phyloP scores from a whole-genome alignment of 352 stramenopile genomes.

The Halophytophthora polymorphica region DNA sequence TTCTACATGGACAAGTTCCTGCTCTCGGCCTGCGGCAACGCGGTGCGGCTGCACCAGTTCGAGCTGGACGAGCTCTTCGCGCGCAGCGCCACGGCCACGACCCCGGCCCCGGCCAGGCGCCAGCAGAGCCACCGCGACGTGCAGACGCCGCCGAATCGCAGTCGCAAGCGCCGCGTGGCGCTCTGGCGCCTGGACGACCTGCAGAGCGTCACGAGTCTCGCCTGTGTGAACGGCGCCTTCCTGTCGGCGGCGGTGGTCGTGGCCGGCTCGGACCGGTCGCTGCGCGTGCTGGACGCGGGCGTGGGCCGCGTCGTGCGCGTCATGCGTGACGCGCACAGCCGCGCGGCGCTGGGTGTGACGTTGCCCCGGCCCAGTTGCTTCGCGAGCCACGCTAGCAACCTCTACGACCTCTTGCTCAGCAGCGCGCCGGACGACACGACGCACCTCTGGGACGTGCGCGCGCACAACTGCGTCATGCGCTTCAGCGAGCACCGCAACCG shows the following conservation, averaged over 20 bases:
- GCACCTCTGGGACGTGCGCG: constrained; percentile 85
- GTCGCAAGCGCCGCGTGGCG: constrained; percentile 60
- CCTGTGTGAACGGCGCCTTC: constrained; percentile 79
- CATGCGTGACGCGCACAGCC: constrained; percentile 59
- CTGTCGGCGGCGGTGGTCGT: constrained; percentile 74
- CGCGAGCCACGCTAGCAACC: constrained; percentile 64
- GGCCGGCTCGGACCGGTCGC: constrained; percentile 69
- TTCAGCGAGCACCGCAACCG: constrained; percentile 85
- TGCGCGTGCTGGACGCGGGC: constrained; percentile 74
- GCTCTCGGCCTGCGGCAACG: constrained; percentile 60
- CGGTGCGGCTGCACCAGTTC: constrained; percentile 68
- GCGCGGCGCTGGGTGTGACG: constrained; percentile 60
- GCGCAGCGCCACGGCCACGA: constrained; percentile 26
- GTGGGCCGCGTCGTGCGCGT: constrained; percentile 49
- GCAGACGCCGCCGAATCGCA: constrained; percentile 59
- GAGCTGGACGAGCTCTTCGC: constrained; percentile 62
- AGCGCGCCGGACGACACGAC: constrained; percentile 64
- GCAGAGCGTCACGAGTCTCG: constrained; percentile 62
- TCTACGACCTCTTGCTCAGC: constrained; percentile 84
- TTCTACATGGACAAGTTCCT: constrained; percentile 91
- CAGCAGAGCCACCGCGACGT: constrained; percentile 34
- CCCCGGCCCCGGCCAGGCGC: constrained; percentile 11
- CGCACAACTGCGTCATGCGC: constrained; percentile 82
- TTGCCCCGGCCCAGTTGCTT: constrained; percentile 67
- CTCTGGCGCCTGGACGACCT: constrained; percentile 62